Evolutionary conservation across 192 early-diverging fungal species (phyloP), one percentile per base, ranked within the genome.

Genomic region (Anaeromyces robustus): DNA sequence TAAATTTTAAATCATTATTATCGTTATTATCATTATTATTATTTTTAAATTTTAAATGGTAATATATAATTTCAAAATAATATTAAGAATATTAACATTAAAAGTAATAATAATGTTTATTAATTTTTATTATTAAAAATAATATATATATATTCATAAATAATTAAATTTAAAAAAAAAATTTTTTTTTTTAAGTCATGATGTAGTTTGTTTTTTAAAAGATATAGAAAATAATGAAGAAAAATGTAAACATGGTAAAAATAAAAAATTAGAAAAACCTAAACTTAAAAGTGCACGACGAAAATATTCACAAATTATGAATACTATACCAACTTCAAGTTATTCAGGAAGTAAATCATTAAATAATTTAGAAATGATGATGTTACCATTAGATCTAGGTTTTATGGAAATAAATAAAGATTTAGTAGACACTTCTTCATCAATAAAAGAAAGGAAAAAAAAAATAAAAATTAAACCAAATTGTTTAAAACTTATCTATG

Each of bases 401-500:
- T 29, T 16, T 28, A 80, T 29, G 19, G 9, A 77, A 77, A 16
- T 81, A 31, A 43, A 81, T 41, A 34, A 81, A 81, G 28, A 29
- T 81, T 29, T 30, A 31, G 4, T 41, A 84, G 32, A 79, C 9
- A 26, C n/a, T 28, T 0, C 32, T 4, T 9, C 11, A 11, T 11
- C 26, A 26, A 79, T 28, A 79, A 59, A 28, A 11, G 26, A 39
- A n/a, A 26, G 4, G 4, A 59, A 79, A 79, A n/a, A 18, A 43
- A 84, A 68, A 68, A 0, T 85, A 29, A 85, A 87, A 17, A 87
- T 90, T 0, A 78, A 32, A n/a, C 79, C 39, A 13, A 80, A 22
- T 80, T 77, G 79, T 22, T 22, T 29, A 29, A 43, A 77, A 19
- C 29, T 30, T 83, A 78, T 81, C n/a, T 91, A 90, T 80, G 89